phyloP scores from a whole-genome alignment of 129 eudicot species.

The Flaveria ramosissima region DNA sequence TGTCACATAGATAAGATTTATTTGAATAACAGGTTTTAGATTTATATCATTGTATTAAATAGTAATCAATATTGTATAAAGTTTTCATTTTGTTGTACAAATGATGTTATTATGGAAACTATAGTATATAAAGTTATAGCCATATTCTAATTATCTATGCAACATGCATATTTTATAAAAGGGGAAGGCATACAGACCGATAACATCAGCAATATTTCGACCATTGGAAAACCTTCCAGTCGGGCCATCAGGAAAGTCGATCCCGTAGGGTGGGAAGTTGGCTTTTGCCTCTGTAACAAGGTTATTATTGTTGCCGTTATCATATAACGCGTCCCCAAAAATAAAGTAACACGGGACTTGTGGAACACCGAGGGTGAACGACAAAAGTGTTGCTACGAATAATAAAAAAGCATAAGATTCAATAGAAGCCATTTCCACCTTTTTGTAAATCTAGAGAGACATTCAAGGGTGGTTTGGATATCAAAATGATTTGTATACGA shows the following conservation, averaged over 20 bases:
- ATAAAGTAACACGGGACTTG: slow-evolving; percentile 59
- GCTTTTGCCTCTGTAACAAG: slow-evolving; percentile 45
- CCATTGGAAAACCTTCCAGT: slow-evolving; percentile 63
- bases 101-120: too few species aligned
- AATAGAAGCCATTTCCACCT: slow-evolving; percentile 20
- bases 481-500: not conserved
- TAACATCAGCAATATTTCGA: slow-evolving; percentile 44
- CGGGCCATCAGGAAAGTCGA: slow-evolving; percentile 50
- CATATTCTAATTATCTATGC: not conserved
- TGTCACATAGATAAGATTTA: too few species aligned
- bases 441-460: slow-evolving; percentile 8
- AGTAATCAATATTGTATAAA: too few species aligned
- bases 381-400: not conserved
- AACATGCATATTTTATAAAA: not conserved
- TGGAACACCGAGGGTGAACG: not conserved
- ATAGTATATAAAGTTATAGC: not conserved
- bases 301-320: slow-evolving; percentile 55
- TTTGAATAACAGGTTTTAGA: too few species aligned
- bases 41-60: too few species aligned
- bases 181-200: slow-evolving; percentile 35
- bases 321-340: slow-evolving; percentile 56
- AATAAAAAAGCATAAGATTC: slow-evolving; percentile 15
- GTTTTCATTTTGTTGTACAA: too few species aligned
- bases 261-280: slow-evolving; percentile 49
- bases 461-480: slow-evolving; percentile 18